Percentiles rank a stretch among this genome's conserved stretches.
Evolutionary conservation across 495 filamentous ascomycete species (phyloP).

Genomic region (Bryoglossum gracile): DNA sequence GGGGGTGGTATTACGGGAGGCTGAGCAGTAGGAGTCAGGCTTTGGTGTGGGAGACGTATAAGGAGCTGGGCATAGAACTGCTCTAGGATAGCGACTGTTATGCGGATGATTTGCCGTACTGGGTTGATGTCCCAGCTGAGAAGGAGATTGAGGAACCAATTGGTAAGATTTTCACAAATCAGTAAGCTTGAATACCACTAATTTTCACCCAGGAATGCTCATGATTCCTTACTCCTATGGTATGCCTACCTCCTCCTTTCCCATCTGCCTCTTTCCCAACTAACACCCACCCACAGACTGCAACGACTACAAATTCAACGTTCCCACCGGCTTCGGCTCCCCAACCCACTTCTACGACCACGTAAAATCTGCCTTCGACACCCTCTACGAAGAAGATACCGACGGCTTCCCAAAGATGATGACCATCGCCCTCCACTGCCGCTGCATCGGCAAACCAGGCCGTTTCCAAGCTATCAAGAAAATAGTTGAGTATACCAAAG

Average conservation of each 20-base stretch:
- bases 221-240: slow-evolving; percentile 34
- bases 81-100: slow-evolving; percentile 33
- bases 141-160: slow-evolving; percentile 25
- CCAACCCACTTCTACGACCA: slow-evolving; percentile 30
- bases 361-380: slow-evolving; percentile 35
- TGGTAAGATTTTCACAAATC: no score
- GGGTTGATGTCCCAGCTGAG: slow-evolving; percentile 35
- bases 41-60: slow-evolving; percentile 32
- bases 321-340: slow-evolving; percentile 29
- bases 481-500: slow-evolving; percentile 37
- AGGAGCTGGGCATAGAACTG: slow-evolving; percentile 29
- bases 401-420: slow-evolving; percentile 39
- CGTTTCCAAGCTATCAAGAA: slow-evolving; percentile 35
- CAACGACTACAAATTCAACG: slow-evolving; percentile 38
- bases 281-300: slow-evolving; percentile 23
- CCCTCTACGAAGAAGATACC: slow-evolving; percentile 33
- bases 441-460: slow-evolving; percentile 36
- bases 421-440: slow-evolving; percentile 37
- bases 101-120: slow-evolving; percentile 38
- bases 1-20: slow-evolving; percentile 36
- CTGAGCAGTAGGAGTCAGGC: slow-evolving; percentile 26
- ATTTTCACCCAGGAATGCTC: no score
- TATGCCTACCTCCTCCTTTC: not conserved
- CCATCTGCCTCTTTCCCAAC: not conserved
- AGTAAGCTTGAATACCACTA: no score